Evolutionary conservation across 2,329 filamentous ascomycete species (phyloP), one percentile per base, ranked within the genome.

Genomic region (Cadophora gregata): DNA sequence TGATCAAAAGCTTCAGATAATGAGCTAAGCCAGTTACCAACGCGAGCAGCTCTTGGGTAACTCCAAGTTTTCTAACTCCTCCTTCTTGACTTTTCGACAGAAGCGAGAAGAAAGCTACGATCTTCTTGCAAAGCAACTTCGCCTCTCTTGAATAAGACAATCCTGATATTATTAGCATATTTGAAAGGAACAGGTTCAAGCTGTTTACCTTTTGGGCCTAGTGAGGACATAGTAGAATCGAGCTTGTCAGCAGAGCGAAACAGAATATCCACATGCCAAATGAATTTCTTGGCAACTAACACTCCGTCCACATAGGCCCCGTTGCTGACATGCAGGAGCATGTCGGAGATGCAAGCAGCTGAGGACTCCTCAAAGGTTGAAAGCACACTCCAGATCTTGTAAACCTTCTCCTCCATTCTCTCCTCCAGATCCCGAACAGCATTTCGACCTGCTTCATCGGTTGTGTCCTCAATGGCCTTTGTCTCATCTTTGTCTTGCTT

Each of bases 101-200:
- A 21, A 99, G 83, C 14, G 93, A 93, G 78, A 99, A 99, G 83
- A 99, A 99, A 29, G 95, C 93, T 6, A 99, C 96, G 63, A 99
- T 97, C 80, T 99, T 99, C 80, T 99, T 99, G 84, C 96, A 99
- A n/a, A 99, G 87, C 60, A 99, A 85, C 80, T 99, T 99, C n/a
- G 96, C 92, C 81, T 99, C 96, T 75, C 96, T 89, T 21, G 92
- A 91, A 77, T 98, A 99, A 10, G 93, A 93, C 68, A 99, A 85
- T 69, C 92, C 93, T 92, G 77, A 55, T 53, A 14, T 21, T 24
- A 51, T 73, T 65, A 72, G 66, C 12, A 36, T 53, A 3, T 29
- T 24, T 51, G 29, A 42, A 55, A 31, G 12, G 45, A 4, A 29
- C 9, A 14, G 9, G n/a, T 53, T 25, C 14, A 27, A 27, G 45